Evolutionary conservation across 768 basidiomycete genomes (phyloP).

Genomic region (Suillus subaureus): DNA sequence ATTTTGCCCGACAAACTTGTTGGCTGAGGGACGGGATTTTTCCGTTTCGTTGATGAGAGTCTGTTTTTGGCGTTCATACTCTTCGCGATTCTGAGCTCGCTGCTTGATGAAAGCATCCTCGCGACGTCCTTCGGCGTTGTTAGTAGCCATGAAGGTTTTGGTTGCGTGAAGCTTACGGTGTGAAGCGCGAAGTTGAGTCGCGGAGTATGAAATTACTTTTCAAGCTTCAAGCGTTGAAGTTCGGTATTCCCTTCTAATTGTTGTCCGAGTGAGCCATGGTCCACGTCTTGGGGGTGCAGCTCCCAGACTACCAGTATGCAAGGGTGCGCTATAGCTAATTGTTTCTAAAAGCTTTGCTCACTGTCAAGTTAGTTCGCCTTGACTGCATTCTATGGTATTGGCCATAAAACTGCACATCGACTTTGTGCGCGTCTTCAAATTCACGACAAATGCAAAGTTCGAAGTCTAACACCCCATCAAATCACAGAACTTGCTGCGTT

Average conservation of each 20-base stretch:
- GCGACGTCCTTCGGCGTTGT: constrained; percentile 80
- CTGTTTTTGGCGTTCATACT: constrained; percentile 81
- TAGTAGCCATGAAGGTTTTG: constrained; percentile 62
- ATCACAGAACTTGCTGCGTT: constrained; percentile 91
- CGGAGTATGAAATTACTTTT: constrained; percentile 30
- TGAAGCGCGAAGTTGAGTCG: constrained; percentile 11
- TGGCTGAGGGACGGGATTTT: constrained; percentile 83
- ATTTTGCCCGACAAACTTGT: constrained; percentile 91
- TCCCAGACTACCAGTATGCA: constrained; percentile 76
- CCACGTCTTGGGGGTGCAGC: constrained; percentile 82
- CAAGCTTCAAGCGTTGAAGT: constrained; percentile 13
- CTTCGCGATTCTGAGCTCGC: constrained; percentile 76
- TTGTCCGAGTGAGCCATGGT: constrained; percentile 53
- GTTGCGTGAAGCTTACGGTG: constrained; percentile 14
- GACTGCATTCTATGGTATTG: constrained; percentile 88
- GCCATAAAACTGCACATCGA: constrained; percentile 69
- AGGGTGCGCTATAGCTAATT: constrained; percentile 52
- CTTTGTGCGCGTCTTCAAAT: constrained; percentile 93
- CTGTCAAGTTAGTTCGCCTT: constrained; percentile 72
- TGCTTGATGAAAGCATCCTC: constrained; percentile 86
- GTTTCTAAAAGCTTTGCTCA: constrained; percentile 2
- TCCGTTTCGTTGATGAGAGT: constrained; percentile 86
- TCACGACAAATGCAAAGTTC: constrained; percentile 81
- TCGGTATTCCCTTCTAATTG: background rate
- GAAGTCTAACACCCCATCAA: constrained; percentile 83